A percentile compares a stretch with the other conserved stretches of the same genome.
Evolutionary conservation across 1,284 basidiomycete genomes (phyloP).

Genomic region (Boletus semigastroideus): DNA sequence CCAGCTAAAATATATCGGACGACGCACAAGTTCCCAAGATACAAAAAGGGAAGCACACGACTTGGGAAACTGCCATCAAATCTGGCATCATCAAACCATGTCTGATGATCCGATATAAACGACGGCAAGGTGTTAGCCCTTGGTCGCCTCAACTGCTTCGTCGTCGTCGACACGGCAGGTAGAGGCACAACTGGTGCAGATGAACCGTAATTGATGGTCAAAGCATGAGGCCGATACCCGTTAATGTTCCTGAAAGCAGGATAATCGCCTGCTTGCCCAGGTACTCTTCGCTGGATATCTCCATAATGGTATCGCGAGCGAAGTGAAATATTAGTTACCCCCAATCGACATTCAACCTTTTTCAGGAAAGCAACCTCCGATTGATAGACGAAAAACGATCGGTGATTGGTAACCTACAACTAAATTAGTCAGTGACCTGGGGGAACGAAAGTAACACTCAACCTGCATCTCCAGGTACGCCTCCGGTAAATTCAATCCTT

Average conservation of each 20-base stretch:
- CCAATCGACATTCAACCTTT: conserved; percentile 62
- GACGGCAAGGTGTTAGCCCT: conserved; percentile 70
- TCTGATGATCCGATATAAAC: conserved; percentile 66
- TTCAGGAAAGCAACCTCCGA: conserved; percentile 77
- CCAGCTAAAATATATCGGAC: conserved; percentile 11
- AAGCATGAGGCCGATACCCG: conserved; percentile 26
- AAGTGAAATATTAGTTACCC: conserved; percentile 30
- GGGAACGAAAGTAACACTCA: not conserved
- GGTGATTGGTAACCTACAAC: conserved; percentile 57
- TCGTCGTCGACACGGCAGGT: conserved; percentile 9
- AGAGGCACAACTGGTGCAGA: conserved; percentile 11
- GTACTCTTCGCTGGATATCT: conserved; percentile 24
- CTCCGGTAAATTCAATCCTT: conserved; percentile 71
- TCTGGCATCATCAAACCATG: conserved; percentile 89
- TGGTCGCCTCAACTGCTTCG: conserved; percentile 45
- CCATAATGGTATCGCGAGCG: conserved; percentile 27
- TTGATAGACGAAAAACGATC: conserved; percentile 91
- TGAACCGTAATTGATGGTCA: conserved; percentile 21
- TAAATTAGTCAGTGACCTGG: not conserved
- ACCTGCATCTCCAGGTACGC: conserved; percentile 85
- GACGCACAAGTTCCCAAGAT: conserved; percentile 90
- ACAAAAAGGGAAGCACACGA: conserved; percentile 90
- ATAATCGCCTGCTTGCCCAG: conserved; percentile 15
- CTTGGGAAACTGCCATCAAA: conserved; percentile 98
- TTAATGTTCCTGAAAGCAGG: conserved; percentile 24